Base-by-base conservation (phyloP, 371 early-diverging fungal species). In the Entomophthora muscae region DNA sequence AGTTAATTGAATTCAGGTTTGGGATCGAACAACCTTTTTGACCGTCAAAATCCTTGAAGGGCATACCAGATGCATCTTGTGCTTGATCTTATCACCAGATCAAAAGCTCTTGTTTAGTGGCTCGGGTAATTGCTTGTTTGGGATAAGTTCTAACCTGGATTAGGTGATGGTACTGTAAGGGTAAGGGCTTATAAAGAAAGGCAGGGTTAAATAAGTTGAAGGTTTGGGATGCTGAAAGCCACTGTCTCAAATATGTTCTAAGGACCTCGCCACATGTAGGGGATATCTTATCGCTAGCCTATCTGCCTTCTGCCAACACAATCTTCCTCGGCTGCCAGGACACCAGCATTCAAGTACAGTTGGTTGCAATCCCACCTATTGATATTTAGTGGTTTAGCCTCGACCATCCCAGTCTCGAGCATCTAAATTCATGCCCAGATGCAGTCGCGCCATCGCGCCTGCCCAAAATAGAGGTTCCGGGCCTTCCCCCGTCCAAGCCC, bases 241-340 rank as follows among this genome's bases (percentile, higher is more conserved):
- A 88, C 29, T 67, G 70, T 62, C 83, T 81, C 63, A 71, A 78
- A 1, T 86, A 83, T 60, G 72, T 82, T 1, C 75, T 89, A 28
- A 82, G 81, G 64, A 81, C 87, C 1, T 82, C 83, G 24, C 81
- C 79, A 55, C 83, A 88, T 66, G 83, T 86, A 1, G 90, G 90
- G 7, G 86, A 87, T 57, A 70, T 89, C 3, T 80, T 87, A 57
- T 83, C 88, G 0, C 64, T 88, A 2, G 85, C 78, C 24, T 84
- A 83, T 64, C 80, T 76, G 1, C 73, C 74, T 21, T 42, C 64
- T 2, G 71, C 73, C 27, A 73, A 81, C 17, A 77, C 72, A 5
- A 66, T 89, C 59, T 83, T 78, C 53, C 78, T 89, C 64, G 90
- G 90, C 0, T 86, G 87, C 64, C 86, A 88, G 67, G 86, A 89